Conservation (phyloP, 306 rosid genomes). For the Hippophae rhamnoides region DNA sequence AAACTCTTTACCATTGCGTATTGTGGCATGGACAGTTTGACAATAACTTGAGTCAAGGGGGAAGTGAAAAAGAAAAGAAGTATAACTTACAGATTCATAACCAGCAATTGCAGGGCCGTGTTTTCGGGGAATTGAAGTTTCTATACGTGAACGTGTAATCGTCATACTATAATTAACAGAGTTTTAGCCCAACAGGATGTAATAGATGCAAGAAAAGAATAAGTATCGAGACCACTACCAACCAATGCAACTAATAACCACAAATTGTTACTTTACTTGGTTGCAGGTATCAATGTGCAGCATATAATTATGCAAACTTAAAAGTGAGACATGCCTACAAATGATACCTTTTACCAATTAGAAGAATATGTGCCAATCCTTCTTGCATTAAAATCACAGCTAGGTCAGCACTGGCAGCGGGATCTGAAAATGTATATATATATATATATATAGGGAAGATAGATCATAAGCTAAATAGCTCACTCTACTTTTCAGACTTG, state of each 20-base stretch:
- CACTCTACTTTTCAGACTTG: conserved; percentile 5
- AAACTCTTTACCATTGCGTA: conserved; percentile 10
- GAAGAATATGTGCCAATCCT: conserved; percentile 89
- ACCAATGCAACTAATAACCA: background rate
- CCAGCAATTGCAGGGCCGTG: conserved; percentile 96
- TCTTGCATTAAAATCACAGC: conserved; percentile 99
- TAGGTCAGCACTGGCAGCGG: conserved; percentile 90
- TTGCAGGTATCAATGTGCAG: background rate
- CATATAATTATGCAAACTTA: background rate
- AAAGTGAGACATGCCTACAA: background rate
- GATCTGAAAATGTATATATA: conserved; percentile 40
- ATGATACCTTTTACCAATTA: conserved; percentile 76
- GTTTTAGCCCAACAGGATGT: background rate
- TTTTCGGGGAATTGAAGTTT: conserved; percentile 94
- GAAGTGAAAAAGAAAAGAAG: background rate
- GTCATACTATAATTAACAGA: conserved; percentile 56
- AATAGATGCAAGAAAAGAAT: background rate
- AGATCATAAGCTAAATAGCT: conserved; percentile 1
- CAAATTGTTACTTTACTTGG: background rate
- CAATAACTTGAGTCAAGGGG: background rate
- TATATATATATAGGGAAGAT: conserved; percentile 5
- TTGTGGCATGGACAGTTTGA: background rate
- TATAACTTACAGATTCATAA: conserved; percentile 61
- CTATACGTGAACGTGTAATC: conserved; percentile 74
- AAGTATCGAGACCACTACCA: background rate